A percentile compares a stretch with the other conserved stretches of the same genome.
Conservation (phyloP, 2,329 filamentous ascomycete genomes). For the Cladosporium sp. region DNA sequence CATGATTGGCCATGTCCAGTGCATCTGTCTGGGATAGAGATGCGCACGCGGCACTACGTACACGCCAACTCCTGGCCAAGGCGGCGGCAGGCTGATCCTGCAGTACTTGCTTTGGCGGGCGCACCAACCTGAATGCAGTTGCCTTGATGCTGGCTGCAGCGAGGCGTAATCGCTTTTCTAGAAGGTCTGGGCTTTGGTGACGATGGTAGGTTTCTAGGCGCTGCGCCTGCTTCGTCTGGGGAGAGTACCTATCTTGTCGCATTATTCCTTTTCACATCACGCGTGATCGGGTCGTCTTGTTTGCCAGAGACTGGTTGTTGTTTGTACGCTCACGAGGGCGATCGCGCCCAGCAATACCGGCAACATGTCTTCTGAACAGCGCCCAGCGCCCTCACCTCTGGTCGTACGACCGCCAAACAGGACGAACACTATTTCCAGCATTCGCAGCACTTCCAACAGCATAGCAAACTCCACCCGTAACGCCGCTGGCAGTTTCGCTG, state of each 20-base stretch:
- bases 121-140: background rate
- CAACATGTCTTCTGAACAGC: slow-evolving; percentile 1
- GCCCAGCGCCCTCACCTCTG: slow-evolving; percentile 1
- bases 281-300: background rate
- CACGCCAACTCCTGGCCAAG: background rate
- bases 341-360: background rate
- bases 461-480: background rate
- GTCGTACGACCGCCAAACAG: background rate
- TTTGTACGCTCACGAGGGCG: background rate
- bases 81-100: no score
- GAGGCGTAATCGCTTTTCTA: background rate
- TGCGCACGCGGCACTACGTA: background rate
- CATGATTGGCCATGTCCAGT: background rate
- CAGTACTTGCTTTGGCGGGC: background rate
- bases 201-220: no score
- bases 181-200: background rate
- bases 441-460: background rate
- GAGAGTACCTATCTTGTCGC: no score
- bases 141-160: background rate
- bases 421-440: slow-evolving; percentile 5
- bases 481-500: slow-evolving; percentile 6
- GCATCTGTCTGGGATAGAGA: background rate
- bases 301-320: background rate
- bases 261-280: no score
- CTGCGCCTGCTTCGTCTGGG: no score